Evolutionary conservation across 148 eudicot genomes (phyloP), one percentile per base, ranked within the genome.

Genomic region (Rhododendron williamsianum): DNA sequence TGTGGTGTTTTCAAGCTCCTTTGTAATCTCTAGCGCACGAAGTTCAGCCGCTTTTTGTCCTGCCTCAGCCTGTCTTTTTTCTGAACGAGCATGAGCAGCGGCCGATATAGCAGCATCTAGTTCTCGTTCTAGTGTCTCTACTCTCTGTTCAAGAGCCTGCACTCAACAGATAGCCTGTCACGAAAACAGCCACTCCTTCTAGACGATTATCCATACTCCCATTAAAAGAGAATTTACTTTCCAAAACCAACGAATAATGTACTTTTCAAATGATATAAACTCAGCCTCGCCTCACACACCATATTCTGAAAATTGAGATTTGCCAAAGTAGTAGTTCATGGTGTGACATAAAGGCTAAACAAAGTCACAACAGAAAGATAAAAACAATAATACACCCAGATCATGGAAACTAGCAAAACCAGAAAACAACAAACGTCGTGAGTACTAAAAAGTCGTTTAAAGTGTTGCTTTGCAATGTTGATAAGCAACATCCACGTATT

Each of bases 71-170:
- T 95, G 95, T 73, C 99, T 90, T 90, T 94, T 97, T 86, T 97
- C 98, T n/a, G 93, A 90, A 27, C 98, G 98, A 65, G 98, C 98
- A 88, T 87, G 98, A 73, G 99, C 98, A 83, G 99, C 92, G 76
- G 98, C 98, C 65, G 99, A 94, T 12, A 97, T 97, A 60, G 98
- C 92, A 88, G 96, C 91, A 90, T 97, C 98, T 71, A 95, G 94
- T 86, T 95, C 98, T 81, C 98, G 88, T 86, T 97, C 98, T 86
- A 97, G 89, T 27, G 94, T 93, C 89, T 91, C 96, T 33, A 97
- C 99, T 84, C 99, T 93, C 87, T 97, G 98, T 90, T 94, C 98
- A 87, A 95, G 95, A 84, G 92, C 93, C 98, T 97, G 91, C 86
- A 86, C 45, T 48, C 36, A 80, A 35, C 45, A 67, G 21, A 65